These are phyloP conservation scores for Turnera subulata DNA, from an alignment of 345 rosid genomes.

Conservation along the genomic window DNA sequence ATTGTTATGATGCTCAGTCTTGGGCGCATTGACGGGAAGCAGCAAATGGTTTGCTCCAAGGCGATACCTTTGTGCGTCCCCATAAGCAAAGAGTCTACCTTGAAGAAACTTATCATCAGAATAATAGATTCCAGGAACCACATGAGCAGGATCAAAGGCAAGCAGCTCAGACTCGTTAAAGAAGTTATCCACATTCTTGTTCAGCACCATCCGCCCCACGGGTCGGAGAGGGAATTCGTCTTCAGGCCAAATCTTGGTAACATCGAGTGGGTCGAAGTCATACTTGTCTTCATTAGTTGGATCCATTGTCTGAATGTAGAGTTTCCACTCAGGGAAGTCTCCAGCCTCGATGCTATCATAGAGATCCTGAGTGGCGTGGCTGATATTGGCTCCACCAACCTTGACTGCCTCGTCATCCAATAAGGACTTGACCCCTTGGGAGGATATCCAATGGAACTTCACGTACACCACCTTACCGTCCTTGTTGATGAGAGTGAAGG, in stretches of 20 bases:
- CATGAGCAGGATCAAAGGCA: conserved; percentile 23
- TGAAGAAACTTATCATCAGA: conserved; percentile 29
- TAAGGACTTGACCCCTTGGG: conserved; percentile 27
- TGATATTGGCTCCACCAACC: conserved; percentile 30
- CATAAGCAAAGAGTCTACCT: conserved; percentile 23
- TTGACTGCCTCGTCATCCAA: conserved; percentile 26
- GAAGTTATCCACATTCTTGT: conserved; percentile 31
- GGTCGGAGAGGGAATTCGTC: conserved; percentile 26
- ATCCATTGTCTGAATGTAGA: conserved; percentile 29
- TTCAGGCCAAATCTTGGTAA: conserved; percentile 32
- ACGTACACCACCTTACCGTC: conserved; percentile 20
- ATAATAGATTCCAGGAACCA: conserved; percentile 26
- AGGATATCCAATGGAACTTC: conserved; percentile 30
- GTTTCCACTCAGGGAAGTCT: conserved; percentile 30
- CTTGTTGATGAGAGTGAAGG: conserved; percentile 24
- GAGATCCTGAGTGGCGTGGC: conserved; percentile 31
- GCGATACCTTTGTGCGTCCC: conserved; percentile 28
- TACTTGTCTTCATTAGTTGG: conserved; percentile 22
- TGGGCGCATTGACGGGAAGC: conserved; percentile 32
- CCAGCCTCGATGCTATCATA: conserved; percentile 28
- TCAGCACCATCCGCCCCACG: conserved; percentile 31
- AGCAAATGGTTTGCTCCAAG: conserved; percentile 31
- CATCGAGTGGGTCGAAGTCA: conserved; percentile 30
- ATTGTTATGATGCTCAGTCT: conserved; percentile 26
- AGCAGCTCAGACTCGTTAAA: conserved; percentile 30